A percentile compares a stretch with the other conserved stretches of the same genome.
These are phyloP conservation scores for Xylariales sp. DNA, from an alignment of 2,329 filamentous ascomycete species.

Conservation along the genomic window DNA sequence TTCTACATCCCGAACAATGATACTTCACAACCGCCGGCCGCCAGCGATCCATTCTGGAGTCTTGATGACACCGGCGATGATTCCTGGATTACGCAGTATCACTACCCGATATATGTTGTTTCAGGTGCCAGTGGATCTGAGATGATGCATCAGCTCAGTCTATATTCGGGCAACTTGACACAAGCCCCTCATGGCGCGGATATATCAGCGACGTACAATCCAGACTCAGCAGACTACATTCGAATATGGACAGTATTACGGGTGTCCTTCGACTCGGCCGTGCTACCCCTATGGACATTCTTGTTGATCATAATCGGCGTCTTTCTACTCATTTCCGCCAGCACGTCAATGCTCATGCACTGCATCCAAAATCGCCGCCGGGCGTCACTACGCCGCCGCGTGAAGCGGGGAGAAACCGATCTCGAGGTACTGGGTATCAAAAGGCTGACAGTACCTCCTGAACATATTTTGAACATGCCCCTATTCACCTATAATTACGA, in stretches of 20 bases:
- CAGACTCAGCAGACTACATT: constrained; percentile 54
- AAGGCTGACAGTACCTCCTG: constrained; percentile 68
- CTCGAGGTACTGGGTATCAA: constrained; percentile 83
- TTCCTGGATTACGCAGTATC: constrained; percentile 63
- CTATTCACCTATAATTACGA: constrained; percentile 70
- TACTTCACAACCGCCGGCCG: constrained; percentile 58
- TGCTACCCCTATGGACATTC: constrained; percentile 81
- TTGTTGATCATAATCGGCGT: constrained; percentile 66
- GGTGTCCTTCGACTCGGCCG: constrained; percentile 39
- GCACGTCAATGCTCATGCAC: constrained; percentile 71
- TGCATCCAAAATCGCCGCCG: constrained; percentile 69
- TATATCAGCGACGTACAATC: constrained; percentile 49
- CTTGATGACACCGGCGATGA: constrained; percentile 58
- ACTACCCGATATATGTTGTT: constrained; percentile 80
- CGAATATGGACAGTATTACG: constrained; percentile 54
- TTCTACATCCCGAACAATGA: constrained; percentile 57
- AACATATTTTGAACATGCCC: constrained; percentile 69
- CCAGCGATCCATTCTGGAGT: constrained; percentile 63
- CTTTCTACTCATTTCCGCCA: constrained; percentile 61
- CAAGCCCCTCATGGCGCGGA: constrained; percentile 53
- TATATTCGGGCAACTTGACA: constrained; percentile 73
- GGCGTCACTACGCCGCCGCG: constrained; percentile 60
- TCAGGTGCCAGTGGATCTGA: constrained; percentile 60
- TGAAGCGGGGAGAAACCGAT: constrained; percentile 76
- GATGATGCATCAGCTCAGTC: constrained; percentile 66